Evolutionary conservation across 164 flowering plant species (phyloP), one percentile per base, ranked within the genome.

Genomic region (Sextonia rubra): DNA sequence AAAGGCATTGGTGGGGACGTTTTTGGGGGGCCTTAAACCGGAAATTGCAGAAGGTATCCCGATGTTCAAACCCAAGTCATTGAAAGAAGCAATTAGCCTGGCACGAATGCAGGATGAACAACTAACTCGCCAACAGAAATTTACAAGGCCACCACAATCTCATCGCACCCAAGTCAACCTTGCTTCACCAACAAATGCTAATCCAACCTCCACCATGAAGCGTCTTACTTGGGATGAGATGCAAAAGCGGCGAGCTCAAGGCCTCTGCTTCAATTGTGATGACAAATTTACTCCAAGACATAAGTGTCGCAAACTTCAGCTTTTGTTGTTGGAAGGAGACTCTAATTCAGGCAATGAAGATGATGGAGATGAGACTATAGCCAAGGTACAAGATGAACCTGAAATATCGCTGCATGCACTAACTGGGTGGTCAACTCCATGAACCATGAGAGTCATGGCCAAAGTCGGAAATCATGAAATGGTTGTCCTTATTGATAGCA

Each of bases 341-440:
- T 49, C 1, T 49, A 15, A 15, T 17, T 12, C 14, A 49, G 0
- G 56, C 18, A 49, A 17, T 49, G 18, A 9, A 49, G 56, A 17
- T 49, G 56, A 49, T 2, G 4, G 9, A 47, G 49, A 14, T 1
- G 56, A 49, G 15, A 7, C 56, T 2, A 12, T 49, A 49, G 17
- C 56, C 14, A 9, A 47, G 9, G 6, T 47, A 6, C 49, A 47
- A 47, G 6, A 12, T 17, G 56, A 14, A 47, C 73, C 66, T 4
- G 52, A 75, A 32, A 64, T 75, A 12, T 30, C 70, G 3, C 58
- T 75, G 6, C 70, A 75, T 32, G 74, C 73, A 0, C 23, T 75
- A 1, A 71, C 74, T 2, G 71, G 74, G 24, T 71, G 71, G 71
- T 4, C 78, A 1, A 20, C 74, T 2, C 5, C 60, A 0, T 23